Base-by-base conservation (phyloP, 345 rosid species). In the Linum lewisii region DNA sequence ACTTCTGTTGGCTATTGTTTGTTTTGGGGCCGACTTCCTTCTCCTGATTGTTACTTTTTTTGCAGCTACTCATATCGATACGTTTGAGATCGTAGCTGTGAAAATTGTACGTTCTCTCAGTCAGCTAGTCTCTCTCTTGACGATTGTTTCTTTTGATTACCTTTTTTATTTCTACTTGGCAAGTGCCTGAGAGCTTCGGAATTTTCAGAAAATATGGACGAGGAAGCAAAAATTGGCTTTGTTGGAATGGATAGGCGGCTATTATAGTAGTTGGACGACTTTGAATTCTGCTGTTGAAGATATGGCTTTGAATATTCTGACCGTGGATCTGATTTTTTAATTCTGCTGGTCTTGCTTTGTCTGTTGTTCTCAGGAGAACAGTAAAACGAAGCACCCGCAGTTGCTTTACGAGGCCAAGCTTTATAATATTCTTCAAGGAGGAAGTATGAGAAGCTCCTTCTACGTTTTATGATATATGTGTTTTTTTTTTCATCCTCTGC, bases 71-170 rank as follows among this genome's bases (percentile, higher is more conserved):
- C 93, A 88, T 70, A 74, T 87, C 49, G 91, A 89, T 59, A 81
- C 99, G 21, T 82, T 81, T 66, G 97, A 93, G 80, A 89, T 86
- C 67, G 94, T 92, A 25, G 97, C 99, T 37, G 81, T 88, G 57
- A 93, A 93, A 81, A 85, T 93, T 65, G 99, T 92, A 76, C 82
- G 97, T 83, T 20, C 54, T 6, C 4, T 19, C 34, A 4, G 34
- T 29, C 34, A 29, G 34, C 34, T 29, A 29, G 1, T 26, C 60
- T 4, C 14, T 13, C 11, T 24, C 55, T 29, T 24, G 45, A 13
- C 14, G 18, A 42, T 42, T 2, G 47, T 42, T 11, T 42, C 18
- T n/a, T n/a, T n/a, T 11, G 47, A 16, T 42, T 42, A n/a, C n/a
- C n/a, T n/a, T 16, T 11, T 16, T 3, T 29, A 42, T 42, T 42